Conservation (phyloP, 306 rosid species). For the Luffa acutangula region DNA sequence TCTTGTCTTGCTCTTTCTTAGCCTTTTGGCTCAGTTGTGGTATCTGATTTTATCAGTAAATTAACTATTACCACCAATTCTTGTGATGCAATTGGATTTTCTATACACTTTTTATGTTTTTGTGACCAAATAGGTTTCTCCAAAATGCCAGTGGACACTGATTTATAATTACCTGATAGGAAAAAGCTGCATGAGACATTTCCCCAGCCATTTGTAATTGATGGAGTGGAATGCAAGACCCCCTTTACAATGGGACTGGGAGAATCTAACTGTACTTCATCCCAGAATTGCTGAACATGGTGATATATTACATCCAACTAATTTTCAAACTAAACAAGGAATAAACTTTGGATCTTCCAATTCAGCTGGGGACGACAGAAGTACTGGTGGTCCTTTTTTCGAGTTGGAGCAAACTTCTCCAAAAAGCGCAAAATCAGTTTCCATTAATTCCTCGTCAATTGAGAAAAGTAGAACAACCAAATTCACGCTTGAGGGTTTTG, state of each 20-base stretch:
- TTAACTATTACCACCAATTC: background rate
- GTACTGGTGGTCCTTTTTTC: constrained; percentile 43
- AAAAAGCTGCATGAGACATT: constrained; percentile 18
- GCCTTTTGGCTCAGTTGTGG: background rate
- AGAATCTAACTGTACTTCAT: constrained; percentile 42
- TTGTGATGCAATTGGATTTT: constrained; percentile 1
- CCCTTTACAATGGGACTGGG: constrained; percentile 70
- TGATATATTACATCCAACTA: constrained; percentile 25
- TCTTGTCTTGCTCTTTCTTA: background rate
- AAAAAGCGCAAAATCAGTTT: constrained; percentile 63
- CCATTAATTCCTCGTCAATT: constrained; percentile 56
- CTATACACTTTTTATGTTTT: background rate
- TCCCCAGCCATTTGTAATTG: constrained; percentile 3
- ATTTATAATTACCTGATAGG: background rate
- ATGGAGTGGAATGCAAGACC: constrained; percentile 90
- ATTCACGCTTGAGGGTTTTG: constrained; percentile 38
- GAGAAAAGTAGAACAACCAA: constrained; percentile 56
- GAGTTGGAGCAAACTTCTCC: constrained; percentile 36
- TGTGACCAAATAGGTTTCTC: background rate
- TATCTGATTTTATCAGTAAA: background rate
- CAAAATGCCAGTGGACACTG: background rate
- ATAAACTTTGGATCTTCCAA: constrained; percentile 36
- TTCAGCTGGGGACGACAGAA: constrained; percentile 35
- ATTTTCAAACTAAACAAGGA: constrained; percentile 40
- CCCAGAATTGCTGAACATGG: constrained; percentile 48